A percentile compares a stretch with the other conserved stretches of the same genome.
phyloP scores from a whole-genome alignment of 2,329 filamentous ascomycete species.

The Xylariales sp. region DNA sequence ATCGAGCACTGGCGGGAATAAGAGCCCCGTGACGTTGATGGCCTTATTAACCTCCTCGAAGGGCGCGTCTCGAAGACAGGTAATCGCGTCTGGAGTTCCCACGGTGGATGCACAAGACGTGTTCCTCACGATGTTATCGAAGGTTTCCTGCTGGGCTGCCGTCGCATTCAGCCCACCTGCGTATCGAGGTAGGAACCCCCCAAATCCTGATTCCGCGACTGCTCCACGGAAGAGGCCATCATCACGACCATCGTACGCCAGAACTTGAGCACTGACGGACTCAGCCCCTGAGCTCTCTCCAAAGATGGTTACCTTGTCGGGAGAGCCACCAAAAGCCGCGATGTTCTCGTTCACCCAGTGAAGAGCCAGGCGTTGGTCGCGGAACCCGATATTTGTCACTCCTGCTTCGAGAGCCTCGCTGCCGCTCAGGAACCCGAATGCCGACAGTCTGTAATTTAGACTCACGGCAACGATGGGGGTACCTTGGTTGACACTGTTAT shows the following conservation, averaged over 20 bases:
- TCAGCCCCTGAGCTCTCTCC: slow-evolving; percentile 42
- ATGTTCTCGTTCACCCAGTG: slow-evolving; percentile 35
- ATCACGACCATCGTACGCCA: slow-evolving; percentile 33
- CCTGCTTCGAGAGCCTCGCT: slow-evolving; percentile 33
- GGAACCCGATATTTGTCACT: slow-evolving; percentile 41
- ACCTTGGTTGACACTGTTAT: slow-evolving; percentile 36
- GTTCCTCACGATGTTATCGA: slow-evolving; percentile 23
- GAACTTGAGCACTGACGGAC: slow-evolving; percentile 37
- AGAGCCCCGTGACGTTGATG: slow-evolving; percentile 16
- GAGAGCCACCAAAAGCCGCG: slow-evolving; percentile 32
- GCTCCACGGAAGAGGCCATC: slow-evolving; percentile 16
- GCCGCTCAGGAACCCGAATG: slow-evolving; percentile 43
- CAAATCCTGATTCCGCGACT: slow-evolving; percentile 38
- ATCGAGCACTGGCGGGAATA: slow-evolving; percentile 23
- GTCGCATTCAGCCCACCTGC: slow-evolving; percentile 26
- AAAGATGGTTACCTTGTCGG: slow-evolving; percentile 37
- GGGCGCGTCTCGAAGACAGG: slow-evolving; percentile 24
- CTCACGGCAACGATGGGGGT: slow-evolving; percentile 44
- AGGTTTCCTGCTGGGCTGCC: slow-evolving; percentile 20
- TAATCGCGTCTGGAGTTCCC: slow-evolving; percentile 17
- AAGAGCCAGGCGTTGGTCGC: slow-evolving; percentile 39
- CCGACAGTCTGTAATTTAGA: slow-evolving; percentile 42
- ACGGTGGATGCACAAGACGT: slow-evolving; percentile 21
- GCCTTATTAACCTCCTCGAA: slow-evolving; percentile 21
- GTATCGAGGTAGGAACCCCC: slow-evolving; percentile 24